Evolutionary conservation across 345 rosid genomes (phyloP).

Genomic region (Balakata baccata): DNA sequence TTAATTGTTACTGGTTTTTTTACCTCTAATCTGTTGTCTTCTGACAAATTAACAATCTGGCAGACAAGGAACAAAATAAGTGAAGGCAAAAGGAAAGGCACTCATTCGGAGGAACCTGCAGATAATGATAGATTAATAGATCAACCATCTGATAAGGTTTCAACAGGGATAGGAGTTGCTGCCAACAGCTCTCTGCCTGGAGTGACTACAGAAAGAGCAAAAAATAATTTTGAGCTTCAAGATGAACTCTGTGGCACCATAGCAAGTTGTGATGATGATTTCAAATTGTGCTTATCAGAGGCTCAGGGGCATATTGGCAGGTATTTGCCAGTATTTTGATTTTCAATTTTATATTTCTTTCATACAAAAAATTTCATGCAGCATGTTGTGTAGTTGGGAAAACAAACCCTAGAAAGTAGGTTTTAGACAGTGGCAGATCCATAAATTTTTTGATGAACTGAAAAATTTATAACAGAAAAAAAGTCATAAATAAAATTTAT

Average conservation of each 20-base stretch:
- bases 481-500: too few relatives aligned
- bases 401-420: background rate
- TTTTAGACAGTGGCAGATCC: too few relatives aligned
- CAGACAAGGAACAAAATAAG: constrained; percentile 45
- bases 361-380: too few relatives aligned
- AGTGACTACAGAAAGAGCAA: constrained; percentile 7
- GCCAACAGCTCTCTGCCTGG: constrained; percentile 15
- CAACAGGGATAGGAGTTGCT: constrained; percentile 3
- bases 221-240: constrained; percentile 19
- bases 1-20: background rate
- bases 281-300: constrained; percentile 20
- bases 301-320: constrained; percentile 27
- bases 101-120: constrained; percentile 24
- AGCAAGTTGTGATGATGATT: constrained; percentile 22
- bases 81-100: constrained; percentile 34
- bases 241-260: constrained; percentile 28
- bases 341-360: background rate
- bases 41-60: constrained; percentile 3
- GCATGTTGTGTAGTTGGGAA: background rate
- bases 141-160: constrained; percentile 26
- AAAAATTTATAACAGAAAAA: too few relatives aligned
- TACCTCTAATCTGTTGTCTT: background rate
- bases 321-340: constrained; percentile 22
- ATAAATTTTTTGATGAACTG: too few relatives aligned
- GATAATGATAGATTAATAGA: constrained; percentile 18